Percentiles rank a stretch among this genome's conserved stretches.
Conservation (phyloP, 2,329 filamentous ascomycete species). For the Paecilomyces sp. region DNA sequence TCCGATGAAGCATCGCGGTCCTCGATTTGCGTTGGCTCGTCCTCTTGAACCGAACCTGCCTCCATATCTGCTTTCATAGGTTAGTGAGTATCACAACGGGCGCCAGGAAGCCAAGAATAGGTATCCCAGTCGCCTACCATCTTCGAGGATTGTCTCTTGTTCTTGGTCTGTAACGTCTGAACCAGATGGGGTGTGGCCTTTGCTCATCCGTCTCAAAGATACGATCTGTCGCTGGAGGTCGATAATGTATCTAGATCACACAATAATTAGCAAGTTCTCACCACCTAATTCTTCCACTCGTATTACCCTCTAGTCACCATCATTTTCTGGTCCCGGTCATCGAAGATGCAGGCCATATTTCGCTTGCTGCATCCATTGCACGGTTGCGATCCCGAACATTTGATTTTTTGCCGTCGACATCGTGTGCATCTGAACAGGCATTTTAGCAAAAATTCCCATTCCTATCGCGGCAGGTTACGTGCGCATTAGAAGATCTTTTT, state of each 20-base stretch:
- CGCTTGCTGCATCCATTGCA: conserved; percentile 40
- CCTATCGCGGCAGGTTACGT: conserved; percentile 5
- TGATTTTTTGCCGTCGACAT: conserved; percentile 42
- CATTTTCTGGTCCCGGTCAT: conserved; percentile 43
- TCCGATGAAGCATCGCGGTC: conserved; percentile 12
- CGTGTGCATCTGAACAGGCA: conserved; percentile 30
- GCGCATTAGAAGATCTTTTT: conserved; percentile 29
- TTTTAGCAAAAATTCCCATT: neutral
- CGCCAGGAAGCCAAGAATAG: neutral
- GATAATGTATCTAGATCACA: conserved; percentile 23
- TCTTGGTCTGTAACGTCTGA: neutral
- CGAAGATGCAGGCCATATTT: conserved; percentile 36
- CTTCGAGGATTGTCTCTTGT: neutral
- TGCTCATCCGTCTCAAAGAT: conserved; percentile 14
- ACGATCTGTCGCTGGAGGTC: conserved; percentile 27
- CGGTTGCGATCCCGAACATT: conserved; percentile 36
- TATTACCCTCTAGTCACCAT: conserved; percentile 41
- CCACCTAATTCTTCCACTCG: conserved; percentile 2
- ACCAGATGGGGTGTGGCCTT: conserved; percentile 4
- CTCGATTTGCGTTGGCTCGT: conserved; percentile 4
- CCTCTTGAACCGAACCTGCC: neutral
- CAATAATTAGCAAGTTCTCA: conserved; percentile 2
- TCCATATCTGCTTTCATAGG: neutral
- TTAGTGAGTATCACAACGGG: neutral
- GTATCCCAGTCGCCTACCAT: neutral